Evolutionary conservation across 805 yeast species (phyloP).

Genomic region (Candida verbasci): DNA sequence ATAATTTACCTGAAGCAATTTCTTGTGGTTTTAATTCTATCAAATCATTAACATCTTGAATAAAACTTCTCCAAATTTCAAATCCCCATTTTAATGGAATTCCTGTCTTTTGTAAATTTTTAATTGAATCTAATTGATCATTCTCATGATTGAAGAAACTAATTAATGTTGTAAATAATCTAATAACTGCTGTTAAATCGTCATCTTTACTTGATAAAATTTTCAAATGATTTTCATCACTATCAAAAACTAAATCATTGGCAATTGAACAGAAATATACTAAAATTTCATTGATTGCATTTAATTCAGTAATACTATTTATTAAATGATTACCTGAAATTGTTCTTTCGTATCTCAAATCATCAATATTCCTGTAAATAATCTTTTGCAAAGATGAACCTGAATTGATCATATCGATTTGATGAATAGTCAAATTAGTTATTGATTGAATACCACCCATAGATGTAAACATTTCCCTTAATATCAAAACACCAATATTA

Average conservation of each 20-base stretch:
- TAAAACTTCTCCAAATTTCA: constrained; percentile 66
- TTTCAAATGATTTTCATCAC: constrained; percentile 51
- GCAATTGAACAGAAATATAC: constrained; percentile 53
- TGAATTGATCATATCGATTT: constrained; percentile 61
- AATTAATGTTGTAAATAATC: constrained; percentile 57
- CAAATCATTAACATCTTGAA: constrained; percentile 17
- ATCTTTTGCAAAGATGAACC: constrained; percentile 53
- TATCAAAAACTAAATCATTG: constrained; percentile 32
- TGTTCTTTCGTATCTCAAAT: constrained; percentile 45
- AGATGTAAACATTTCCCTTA: constrained; percentile 60
- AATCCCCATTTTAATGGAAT: constrained; percentile 64
- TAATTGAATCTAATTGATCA: constrained; percentile 35
- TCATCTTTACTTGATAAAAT: constrained; percentile 69
- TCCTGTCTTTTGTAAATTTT: constrained; percentile 34
- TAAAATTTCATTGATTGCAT: constrained; percentile 59
- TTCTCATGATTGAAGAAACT: constrained; percentile 43
- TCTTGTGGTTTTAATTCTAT: constrained; percentile 10
- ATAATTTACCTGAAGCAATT: constrained; percentile 26
- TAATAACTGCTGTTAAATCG: constrained; percentile 63
- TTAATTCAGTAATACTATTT: constrained; percentile 36
- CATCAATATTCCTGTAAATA: constrained; percentile 57
- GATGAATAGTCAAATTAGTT: constrained; percentile 61
- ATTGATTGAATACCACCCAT: constrained; percentile 80
- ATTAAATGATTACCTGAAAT: constrained; percentile 51
- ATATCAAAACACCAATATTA: constrained; percentile 54